Percentiles rank a stretch among this genome's conserved stretches.
Evolutionary conservation across 106 monocot genomes (phyloP).

Genomic region (Acanthochlamys bracteata): DNA sequence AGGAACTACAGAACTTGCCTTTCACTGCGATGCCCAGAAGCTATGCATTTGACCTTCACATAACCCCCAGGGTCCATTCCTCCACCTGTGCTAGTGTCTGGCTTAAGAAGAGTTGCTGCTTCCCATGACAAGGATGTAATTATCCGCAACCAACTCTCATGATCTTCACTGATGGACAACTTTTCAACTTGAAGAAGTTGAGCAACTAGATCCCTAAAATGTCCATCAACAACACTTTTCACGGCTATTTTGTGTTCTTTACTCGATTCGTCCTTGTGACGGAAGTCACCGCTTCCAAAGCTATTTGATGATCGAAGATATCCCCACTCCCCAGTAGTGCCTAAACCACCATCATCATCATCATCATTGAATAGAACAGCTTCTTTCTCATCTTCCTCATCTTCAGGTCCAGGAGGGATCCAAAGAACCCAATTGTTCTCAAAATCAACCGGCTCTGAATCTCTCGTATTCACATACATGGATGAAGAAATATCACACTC

Average conservation of each 20-base stretch:
- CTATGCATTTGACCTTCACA: conserved; percentile 88
- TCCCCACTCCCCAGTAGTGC: conserved; percentile 44
- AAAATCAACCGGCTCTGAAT: conserved; percentile 58
- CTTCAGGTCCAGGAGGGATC: conserved; percentile 86
- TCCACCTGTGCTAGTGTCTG: conserved; percentile 76
- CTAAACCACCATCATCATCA: conserved; percentile 37
- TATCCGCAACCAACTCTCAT: conserved; percentile 87
- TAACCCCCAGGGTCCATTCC: conserved; percentile 89
- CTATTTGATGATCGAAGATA: conserved; percentile 38
- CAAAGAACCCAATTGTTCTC: conserved; percentile 78
- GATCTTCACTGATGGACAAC: conserved; percentile 52
- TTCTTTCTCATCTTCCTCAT: conserved; percentile 73
- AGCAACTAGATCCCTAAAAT: conserved; percentile 77
- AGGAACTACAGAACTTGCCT: conserved; percentile 33
- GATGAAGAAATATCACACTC: conserved; percentile 52
- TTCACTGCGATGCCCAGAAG: conserved; percentile 67
- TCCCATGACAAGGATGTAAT: conserved; percentile 79
- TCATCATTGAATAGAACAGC: conserved; percentile 31
- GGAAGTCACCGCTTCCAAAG: conserved; percentile 55
- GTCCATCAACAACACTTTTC: conserved; percentile 77
- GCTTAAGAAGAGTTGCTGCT: conserved; percentile 79
- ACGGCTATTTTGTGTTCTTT: conserved; percentile 65
- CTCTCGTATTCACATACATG: conserved; percentile 39
- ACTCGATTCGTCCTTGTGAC: conserved; percentile 28
- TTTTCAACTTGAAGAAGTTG: conserved; percentile 85